These are phyloP conservation scores for Stenogyne calaminthoides DNA, from an alignment of 305 asterid genomes.

Conservation along the genomic window DNA sequence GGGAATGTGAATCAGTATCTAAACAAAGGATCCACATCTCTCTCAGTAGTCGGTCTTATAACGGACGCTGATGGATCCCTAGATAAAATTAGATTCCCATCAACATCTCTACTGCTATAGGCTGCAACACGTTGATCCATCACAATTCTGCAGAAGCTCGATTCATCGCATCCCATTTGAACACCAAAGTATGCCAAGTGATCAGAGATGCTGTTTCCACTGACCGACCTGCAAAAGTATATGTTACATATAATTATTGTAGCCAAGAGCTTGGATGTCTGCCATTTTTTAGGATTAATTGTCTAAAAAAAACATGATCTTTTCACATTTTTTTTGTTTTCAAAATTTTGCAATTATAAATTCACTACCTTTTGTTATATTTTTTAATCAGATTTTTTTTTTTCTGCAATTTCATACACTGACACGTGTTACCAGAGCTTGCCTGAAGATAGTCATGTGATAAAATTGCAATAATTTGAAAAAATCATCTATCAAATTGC, in stretches of 20 bases:
- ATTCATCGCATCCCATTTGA: slow-evolving; percentile 68
- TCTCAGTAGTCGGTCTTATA: slow-evolving; percentile 42
- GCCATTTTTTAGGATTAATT: background rate
- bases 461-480: too few relatives aligned
- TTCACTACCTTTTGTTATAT: too few relatives aligned
- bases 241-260: too few relatives aligned
- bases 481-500: too few relatives aligned
- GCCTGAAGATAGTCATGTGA: too few relatives aligned
- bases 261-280: background rate
- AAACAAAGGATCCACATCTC: slow-evolving; percentile 30
- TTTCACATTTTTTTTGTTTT: too few relatives aligned
- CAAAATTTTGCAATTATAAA: too few relatives aligned
- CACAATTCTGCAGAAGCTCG: slow-evolving; percentile 63
- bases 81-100: slow-evolving; percentile 69
- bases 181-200: slow-evolving; percentile 77
- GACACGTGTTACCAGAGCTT: too few relatives aligned
- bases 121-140: slow-evolving; percentile 53
- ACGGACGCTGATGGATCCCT: slow-evolving; percentile 41
- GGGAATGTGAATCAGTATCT: slow-evolving; percentile 25
- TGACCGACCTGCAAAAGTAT: slow-evolving; percentile 75
- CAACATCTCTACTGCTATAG: slow-evolving; percentile 46
- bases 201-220: slow-evolving; percentile 83
- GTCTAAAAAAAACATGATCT: too few relatives aligned
- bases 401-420: too few relatives aligned
- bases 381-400: too few relatives aligned